Percentiles rank a stretch among this genome's conserved stretches.
phyloP scores from a whole-genome alignment of 140 eudicot genomes.

The Stevia rebaudiana region DNA sequence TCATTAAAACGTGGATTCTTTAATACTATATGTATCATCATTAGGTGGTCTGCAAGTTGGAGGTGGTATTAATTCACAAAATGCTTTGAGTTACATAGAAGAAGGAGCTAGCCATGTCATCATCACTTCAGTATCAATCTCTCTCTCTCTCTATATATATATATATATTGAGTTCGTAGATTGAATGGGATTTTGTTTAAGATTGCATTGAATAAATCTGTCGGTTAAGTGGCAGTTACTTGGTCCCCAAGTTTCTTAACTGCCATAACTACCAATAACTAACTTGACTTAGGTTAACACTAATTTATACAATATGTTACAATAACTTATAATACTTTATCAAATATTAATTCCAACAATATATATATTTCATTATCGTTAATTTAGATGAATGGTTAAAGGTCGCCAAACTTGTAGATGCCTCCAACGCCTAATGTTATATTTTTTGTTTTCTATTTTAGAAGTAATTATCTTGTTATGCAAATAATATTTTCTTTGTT shows the following conservation, averaged over 20 bases:
- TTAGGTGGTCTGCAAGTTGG: slow-evolving; percentile 99
- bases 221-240: too few relatives aligned
- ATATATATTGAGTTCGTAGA: too few relatives aligned
- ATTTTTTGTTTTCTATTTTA: background rate
- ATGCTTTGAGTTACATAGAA: slow-evolving; percentile 71
- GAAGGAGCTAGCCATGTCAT: slow-evolving; percentile 99
- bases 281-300: too few relatives aligned
- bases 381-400: background rate
- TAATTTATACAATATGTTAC: too few relatives aligned
- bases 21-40: slow-evolving; percentile 40
- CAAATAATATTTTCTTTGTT: background rate
- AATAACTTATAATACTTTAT: too few relatives aligned
- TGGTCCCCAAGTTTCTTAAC: too few relatives aligned
- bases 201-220: too few relatives aligned
- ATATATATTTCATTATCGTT: background rate
- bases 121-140: slow-evolving; percentile 67
- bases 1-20: too few relatives aligned
- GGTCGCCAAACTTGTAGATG: background rate
- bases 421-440: background rate
- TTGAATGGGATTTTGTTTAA: too few relatives aligned
- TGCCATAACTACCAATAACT: too few relatives aligned
- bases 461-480: background rate
- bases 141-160: too few relatives aligned
- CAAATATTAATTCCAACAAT: too few relatives aligned
- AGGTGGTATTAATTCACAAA: slow-evolving; percentile 80